Percentiles rank a stretch among this genome's conserved stretches.
Evolutionary conservation across 2,329 filamentous ascomycete genomes (phyloP).

Genomic region (Claviceps pazoutovae): DNA sequence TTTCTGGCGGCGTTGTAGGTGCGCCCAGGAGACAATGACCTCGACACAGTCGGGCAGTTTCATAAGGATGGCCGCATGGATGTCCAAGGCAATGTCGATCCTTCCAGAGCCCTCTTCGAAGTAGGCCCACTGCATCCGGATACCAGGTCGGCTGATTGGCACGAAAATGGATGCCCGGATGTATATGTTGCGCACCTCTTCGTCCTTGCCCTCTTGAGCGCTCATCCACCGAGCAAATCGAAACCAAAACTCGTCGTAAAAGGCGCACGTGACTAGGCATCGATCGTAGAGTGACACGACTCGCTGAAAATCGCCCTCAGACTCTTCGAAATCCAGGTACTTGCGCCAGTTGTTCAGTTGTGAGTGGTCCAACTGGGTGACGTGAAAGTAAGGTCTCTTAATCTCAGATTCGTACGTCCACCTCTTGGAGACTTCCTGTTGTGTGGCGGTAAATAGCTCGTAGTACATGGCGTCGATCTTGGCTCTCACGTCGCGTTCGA

Average conservation of each 20-base stretch:
- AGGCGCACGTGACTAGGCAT: constrained; percentile 80
- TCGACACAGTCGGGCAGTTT: constrained; percentile 71
- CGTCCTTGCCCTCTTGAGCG: constrained; percentile 63
- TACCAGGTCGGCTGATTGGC: constrained; percentile 69
- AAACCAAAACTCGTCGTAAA: constrained; percentile 97
- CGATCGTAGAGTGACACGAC: constrained; percentile 82
- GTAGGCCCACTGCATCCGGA: constrained; percentile 82
- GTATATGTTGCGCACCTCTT: constrained; percentile 87
- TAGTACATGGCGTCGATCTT: constrained; percentile 73
- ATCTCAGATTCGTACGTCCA: constrained; percentile 94
- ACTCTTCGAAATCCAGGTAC: constrained; percentile 91
- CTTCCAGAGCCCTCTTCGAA: constrained; percentile 81
- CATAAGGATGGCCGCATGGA: constrained; percentile 68
- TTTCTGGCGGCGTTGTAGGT: constrained; percentile 68
- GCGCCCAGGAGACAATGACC: constrained; percentile 76
- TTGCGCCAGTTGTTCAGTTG: constrained; percentile 88
- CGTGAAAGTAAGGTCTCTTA: constrained; percentile 93
- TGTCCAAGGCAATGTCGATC: constrained; percentile 64
- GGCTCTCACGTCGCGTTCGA: constrained; percentile 68
- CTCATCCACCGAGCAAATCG: constrained; percentile 95
- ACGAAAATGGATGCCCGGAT: constrained; percentile 81
- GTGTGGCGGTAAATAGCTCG: constrained; percentile 66
- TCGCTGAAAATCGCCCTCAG: constrained; percentile 61
- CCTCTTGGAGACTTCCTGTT: constrained; percentile 77
- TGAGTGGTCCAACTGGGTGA: constrained; percentile 75